Conservation (phyloP, 345 rosid species). For the Syzygium oleosum region DNA sequence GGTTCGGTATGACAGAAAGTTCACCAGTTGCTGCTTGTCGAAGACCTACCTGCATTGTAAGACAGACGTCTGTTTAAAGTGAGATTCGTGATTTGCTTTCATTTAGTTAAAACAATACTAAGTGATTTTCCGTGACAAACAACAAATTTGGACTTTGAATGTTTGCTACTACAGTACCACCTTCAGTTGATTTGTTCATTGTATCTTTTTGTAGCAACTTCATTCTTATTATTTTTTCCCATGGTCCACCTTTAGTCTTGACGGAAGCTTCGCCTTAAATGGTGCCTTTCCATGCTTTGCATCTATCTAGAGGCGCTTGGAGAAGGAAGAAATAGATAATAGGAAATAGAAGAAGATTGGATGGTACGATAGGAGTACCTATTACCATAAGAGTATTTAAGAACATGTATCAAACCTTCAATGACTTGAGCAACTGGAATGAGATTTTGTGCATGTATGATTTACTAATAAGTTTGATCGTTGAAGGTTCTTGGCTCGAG, state of each 20-base stretch:
- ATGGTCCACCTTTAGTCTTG: not conserved
- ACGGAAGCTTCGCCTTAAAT: not conserved
- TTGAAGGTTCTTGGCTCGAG: conserved; percentile 80
- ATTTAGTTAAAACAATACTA: not conserved
- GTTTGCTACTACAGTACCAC: not conserved
- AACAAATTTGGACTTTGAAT: not conserved
- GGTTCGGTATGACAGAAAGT: conserved; percentile 89
- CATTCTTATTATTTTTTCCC: not conserved
- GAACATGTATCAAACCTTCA: not conserved
- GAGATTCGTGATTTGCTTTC: not conserved
- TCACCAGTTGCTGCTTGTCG: conserved; percentile 80
- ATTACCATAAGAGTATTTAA: not conserved
- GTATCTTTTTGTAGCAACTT: not conserved
- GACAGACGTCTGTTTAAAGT: not conserved
- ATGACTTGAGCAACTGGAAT: not conserved
- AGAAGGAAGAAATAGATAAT: not conserved
- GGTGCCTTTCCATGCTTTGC: not conserved
- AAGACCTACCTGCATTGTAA: conserved; percentile 54
- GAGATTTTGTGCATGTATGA: not conserved
- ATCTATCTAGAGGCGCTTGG: not conserved
- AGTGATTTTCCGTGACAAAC: not conserved
- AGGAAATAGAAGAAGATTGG: not conserved
- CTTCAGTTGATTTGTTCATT: not conserved
- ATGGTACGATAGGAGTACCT: not conserved
- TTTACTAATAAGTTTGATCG: not conserved